Conservation (phyloP, 2,329 filamentous ascomycete genomes). For the Phialophora expanda region DNA sequence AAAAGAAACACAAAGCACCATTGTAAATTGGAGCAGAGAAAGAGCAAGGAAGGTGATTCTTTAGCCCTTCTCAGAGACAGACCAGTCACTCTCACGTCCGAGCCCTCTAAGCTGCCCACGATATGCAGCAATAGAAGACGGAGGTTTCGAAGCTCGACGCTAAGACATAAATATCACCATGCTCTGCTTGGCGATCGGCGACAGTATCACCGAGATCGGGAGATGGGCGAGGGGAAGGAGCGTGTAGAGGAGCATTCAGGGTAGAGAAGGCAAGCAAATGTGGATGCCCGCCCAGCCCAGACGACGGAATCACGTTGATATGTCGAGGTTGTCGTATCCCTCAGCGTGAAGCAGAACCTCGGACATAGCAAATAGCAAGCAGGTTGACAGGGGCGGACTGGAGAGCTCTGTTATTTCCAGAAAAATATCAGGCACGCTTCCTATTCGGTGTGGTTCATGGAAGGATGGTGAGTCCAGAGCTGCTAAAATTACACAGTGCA, state of each 20-base stretch:
- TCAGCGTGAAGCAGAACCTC: not conserved
- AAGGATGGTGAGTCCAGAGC: no score
- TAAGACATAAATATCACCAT: constrained; percentile 1
- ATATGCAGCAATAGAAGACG: not conserved
- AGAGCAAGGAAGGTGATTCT: not conserved
- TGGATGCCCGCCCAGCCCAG: no score
- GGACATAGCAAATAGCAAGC: no score
- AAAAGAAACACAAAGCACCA: not conserved
- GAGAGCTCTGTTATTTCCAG: not conserved
- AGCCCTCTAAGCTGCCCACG: not conserved
- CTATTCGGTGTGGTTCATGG: not conserved
- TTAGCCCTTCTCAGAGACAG: not conserved
- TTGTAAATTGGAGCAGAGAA: not conserved
- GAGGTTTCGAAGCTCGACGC: not conserved
- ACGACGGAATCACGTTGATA: not conserved
- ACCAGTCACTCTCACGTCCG: not conserved
- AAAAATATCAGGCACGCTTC: not conserved
- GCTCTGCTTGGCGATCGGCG: not conserved
- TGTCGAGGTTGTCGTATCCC: not conserved
- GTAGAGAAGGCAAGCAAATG: not conserved
- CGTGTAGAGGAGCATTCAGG: not conserved
- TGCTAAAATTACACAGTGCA: not conserved
- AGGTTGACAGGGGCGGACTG: not conserved
- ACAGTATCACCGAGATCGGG: not conserved
- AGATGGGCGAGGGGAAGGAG: not conserved